Evolutionary conservation across 23 red algal species (phyloP).

Genomic region (Gracilariopsis chorda): DNA sequence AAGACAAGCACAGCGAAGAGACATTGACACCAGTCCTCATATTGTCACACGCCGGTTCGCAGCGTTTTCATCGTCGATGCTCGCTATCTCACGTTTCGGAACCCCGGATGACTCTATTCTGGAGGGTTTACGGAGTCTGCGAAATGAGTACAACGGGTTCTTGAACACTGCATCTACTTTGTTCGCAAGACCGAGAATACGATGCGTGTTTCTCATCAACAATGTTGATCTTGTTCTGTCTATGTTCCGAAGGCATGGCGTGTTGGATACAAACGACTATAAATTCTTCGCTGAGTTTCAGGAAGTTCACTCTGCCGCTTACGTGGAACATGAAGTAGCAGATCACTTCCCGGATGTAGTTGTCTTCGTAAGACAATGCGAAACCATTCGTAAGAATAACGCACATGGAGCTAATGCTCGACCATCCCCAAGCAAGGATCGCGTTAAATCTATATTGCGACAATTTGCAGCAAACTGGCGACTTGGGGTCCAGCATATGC

Average conservation of each 20-base stretch:
- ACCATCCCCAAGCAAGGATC: neutral
- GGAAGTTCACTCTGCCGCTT: constrained; percentile 58
- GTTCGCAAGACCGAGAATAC: constrained; percentile 51
- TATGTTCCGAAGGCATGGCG: constrained; percentile 51
- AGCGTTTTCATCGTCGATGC: constrained; percentile 63
- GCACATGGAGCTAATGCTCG: neutral
- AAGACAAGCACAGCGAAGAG: constrained; percentile 12
- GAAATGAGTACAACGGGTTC: constrained; percentile 75
- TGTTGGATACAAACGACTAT: constrained; percentile 47
- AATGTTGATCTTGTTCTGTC: constrained; percentile 80
- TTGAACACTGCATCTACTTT: constrained; percentile 66
- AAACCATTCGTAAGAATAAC: neutral
- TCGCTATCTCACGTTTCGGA: constrained; percentile 44
- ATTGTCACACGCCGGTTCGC: constrained; percentile 76
- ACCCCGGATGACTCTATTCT: constrained; percentile 73
- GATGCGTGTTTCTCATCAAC: constrained; percentile 85
- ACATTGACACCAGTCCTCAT: constrained; percentile 65
- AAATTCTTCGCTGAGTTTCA: constrained; percentile 73
- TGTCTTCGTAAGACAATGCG: constrained; percentile 61
- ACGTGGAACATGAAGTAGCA: constrained; percentile 85
- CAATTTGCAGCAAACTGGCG: constrained; percentile 86
- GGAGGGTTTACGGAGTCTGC: constrained; percentile 66
- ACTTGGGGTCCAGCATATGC: constrained; percentile 81
- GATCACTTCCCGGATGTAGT: constrained; percentile 94
- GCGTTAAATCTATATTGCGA: constrained; percentile 51